Evolutionary conservation across 1,139 yeast genomes (phyloP), one percentile per base, ranked within the genome.

Genomic region (Hyphopichia burtonii): DNA sequence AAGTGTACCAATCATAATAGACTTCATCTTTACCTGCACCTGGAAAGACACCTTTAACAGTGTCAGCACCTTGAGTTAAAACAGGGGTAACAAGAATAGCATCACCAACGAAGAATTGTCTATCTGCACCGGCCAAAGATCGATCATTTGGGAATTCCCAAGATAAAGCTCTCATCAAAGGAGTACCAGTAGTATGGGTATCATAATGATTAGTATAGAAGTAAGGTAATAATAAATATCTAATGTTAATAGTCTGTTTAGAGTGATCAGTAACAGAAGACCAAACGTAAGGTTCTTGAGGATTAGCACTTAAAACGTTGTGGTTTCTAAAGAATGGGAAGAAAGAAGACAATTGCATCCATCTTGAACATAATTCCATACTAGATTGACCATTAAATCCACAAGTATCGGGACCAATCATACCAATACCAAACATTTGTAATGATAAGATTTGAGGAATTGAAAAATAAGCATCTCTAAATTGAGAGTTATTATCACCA

Each of bases 1-100:
- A 52, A 10, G 65, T 59, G 52, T 65, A 65, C 65, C 65, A 65
- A 47, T 65, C 68, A 42, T 61, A 65, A 56, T 66, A 65, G 6
- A 57, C 53, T 20, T 56, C 62, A 36, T 44, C 45, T 17, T 27
- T 37, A 9, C 45, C 43, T n/a, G 52, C 47, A 31, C 54, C 53
- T 17, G 63, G 66, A 55, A 61, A 58, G 15, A 49, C 48, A 34
- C 59, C 66, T 20, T 59, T 53, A 31, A 59, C 63, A 2, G 53
- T 43, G 17, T 52, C 40, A 7, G 50, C 61, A 23, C 54, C 55
- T 17, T 56, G 59, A 39, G 55, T 52, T 39, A 56, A 53, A 6
- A 56, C 60, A 14, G 61, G 61, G 20, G 59, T 56, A 17, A 56
- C 60, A 10, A 56, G 37, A 36, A 56, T 46, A n/a, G 58, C 58